Base-by-base conservation (phyloP, 305 asterid genomes). In the Fraxinus albicans region DNA sequence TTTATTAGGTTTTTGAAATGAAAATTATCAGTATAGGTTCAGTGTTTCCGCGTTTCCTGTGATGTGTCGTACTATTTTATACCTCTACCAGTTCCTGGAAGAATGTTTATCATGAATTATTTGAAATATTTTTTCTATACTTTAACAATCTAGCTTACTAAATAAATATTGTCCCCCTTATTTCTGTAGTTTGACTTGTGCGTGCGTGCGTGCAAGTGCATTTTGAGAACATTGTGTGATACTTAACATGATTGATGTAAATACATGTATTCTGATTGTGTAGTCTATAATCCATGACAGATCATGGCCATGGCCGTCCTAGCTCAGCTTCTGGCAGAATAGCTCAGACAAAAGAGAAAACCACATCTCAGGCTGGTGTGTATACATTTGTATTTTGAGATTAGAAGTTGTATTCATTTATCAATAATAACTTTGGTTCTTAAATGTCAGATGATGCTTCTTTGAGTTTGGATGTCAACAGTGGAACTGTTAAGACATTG, bases 281-380 rank as follows among this genome's bases (percentile, higher is more conserved):
- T 90, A 79, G 47, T 76, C 63, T 23, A 36, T 74, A 79, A 90
- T 77, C 73, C 76, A 69, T 78, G 69, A 73, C 91, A 94, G 98
- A 91, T 88, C 87, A 79, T 82, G 88, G 84, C 23, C 85, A 82
- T 84, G 80, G 85, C 77, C 91, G 94, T 65, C 99, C 97, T 84
- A 89, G 87, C 89, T 93, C 98, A 74, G 94, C 95, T 87, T 90
- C 97, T 84, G 92, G 93, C 47, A 86, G 87, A 86, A 78, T 81
- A 79, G 79, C 85, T 34, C 90, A 83, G 76, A 80, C 85, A 19
- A 86, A 86, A 83, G 95, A 89, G 87, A 86, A 84, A 79, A 85
- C 86, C 77, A 80, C 81, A 69, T 82, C 91, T 86, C 92, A 88
- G 58, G 73, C 93, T 89, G 97, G 98, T 95, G 38, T 38, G 95